Evolutionary conservation across 768 basidiomycete genomes (phyloP), one percentile per base, ranked within the genome.

Genomic region (Cyclocybe aegerita): DNA sequence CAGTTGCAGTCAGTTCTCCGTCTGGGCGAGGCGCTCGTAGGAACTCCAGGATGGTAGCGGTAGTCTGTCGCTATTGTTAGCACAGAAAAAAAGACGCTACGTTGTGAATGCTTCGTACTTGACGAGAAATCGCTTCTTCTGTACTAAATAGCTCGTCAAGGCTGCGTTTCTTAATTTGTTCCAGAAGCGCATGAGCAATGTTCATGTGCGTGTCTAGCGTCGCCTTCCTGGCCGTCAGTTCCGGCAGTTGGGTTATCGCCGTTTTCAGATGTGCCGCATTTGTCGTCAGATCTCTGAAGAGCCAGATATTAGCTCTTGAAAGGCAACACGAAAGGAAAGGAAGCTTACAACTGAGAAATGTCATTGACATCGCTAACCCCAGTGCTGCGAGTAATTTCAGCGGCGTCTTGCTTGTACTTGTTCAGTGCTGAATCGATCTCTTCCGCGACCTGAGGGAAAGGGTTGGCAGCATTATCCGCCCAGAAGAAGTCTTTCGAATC

Each of bases 401-500:
- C 93, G 4, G 97, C 94, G 60, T 99, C 97, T 61, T 89, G 83
- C 73, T 98, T 98, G 62, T 88, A 96, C 69, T 86, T 85, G 69
- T 87, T 93, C 57, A 98, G 70, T 67, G 98, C 97, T 5, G 77
- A 60, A 61, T 99, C 93, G 46, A 99, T 98, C 56, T 98, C 96
- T 65, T 97, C 97, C 2, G 97, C 96, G 4, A 99, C 97, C 58
- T 97, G 92, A 35, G 97, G 97, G 78, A 99, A 99, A 4, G 96
- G 96, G 53, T 90, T 92, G 7, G 91, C 86, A 1, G 95, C 93
- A 62, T 98, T 97, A 65, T 90, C 93, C 2, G 86, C 88, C 97
- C 97, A 99, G 75, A 99, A 99, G 71, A 97, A 99, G 68, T 99
- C 97, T 62, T 96, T 98, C 15, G 92, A 86, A 69, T 98, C 97